These are phyloP conservation scores for Penicillium sp. DNA, from an alignment of 2,329 filamentous ascomycete species.

Conservation along the genomic window DNA sequence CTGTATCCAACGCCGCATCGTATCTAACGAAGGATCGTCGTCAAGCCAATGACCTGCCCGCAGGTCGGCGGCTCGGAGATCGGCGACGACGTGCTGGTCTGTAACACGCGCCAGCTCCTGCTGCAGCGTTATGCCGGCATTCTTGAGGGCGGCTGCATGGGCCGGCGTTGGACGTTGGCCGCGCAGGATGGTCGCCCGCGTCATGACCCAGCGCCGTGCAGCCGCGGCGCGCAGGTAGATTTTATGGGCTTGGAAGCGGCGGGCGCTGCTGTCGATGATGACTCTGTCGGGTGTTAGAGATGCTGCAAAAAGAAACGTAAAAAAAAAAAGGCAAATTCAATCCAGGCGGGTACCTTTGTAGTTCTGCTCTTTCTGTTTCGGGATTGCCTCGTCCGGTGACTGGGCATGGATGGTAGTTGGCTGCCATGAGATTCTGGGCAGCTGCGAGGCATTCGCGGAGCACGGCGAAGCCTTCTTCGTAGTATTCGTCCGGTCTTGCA, in stretches of 20 bases:
- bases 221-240: conserved; percentile 59
- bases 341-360: conserved; percentile 49
- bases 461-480: conserved; percentile 58
- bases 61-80: conserved; percentile 54
- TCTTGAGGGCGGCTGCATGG: conserved; percentile 50
- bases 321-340: not conserved
- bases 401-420: conserved; percentile 50
- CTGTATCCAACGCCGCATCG: conserved; percentile 49
- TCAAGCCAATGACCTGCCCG: conserved; percentile 60
- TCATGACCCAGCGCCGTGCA: conserved; percentile 58
- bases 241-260: conserved; percentile 61
- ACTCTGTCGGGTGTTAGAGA: conserved; percentile 45
- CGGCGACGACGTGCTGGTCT: conserved; percentile 55
- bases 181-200: conserved; percentile 51
- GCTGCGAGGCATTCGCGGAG: conserved; percentile 56
- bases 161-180: conserved; percentile 49
- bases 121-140: conserved; percentile 42
- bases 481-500: conserved; percentile 54
- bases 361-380: conserved; percentile 56
- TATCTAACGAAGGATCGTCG: conserved; percentile 57
- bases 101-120: conserved; percentile 59
- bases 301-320: conserved; percentile 16
- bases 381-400: conserved; percentile 45
- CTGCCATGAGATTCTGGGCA: conserved; percentile 54
- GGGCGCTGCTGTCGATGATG: conserved; percentile 58